Conservation (phyloP, 345 rosid genomes). For the Viola odorata region DNA sequence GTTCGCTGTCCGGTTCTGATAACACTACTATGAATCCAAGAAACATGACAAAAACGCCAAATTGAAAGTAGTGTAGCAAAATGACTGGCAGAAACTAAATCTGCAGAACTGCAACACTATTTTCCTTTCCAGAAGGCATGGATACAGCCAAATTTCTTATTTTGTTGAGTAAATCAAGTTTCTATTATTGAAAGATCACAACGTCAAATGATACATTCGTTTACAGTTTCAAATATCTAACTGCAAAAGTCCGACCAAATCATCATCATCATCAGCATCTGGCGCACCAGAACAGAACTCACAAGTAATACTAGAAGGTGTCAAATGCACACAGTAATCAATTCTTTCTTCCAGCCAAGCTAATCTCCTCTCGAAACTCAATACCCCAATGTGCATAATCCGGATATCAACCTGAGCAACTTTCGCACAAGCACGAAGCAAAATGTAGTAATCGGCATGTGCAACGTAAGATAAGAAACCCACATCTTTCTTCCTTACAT, state of each 20-base stretch:
- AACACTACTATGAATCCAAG: too few relatives aligned
- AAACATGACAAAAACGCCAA: too few relatives aligned
- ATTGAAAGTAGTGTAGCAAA: too few relatives aligned
- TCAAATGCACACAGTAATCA: slow-evolving; percentile 44
- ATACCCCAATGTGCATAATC: slow-evolving; percentile 58
- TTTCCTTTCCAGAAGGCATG: too few relatives aligned
- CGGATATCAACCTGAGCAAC: slow-evolving; percentile 55
- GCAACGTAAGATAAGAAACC: slow-evolving; percentile 50
- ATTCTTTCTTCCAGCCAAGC: slow-evolving; percentile 70
- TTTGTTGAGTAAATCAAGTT: too few relatives aligned
- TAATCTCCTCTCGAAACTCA: slow-evolving; percentile 70
- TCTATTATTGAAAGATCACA: background rate
- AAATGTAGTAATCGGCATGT: slow-evolving; percentile 79
- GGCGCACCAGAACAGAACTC: slow-evolving; percentile 32
- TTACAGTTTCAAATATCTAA: slow-evolving; percentile 11
- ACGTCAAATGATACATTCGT: too few relatives aligned
- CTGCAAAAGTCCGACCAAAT: slow-evolving; percentile 21
- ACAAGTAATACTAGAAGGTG: slow-evolving; percentile 41
- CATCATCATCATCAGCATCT: slow-evolving; percentile 18
- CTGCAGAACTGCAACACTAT: too few relatives aligned
- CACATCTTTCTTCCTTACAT: slow-evolving; percentile 51
- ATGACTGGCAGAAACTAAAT: too few relatives aligned
- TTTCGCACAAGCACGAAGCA: slow-evolving; percentile 59
- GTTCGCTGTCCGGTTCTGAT: too few relatives aligned
- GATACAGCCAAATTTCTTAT: too few relatives aligned